Percentiles rank a stretch among this genome's conserved stretches.
phyloP scores from a whole-genome alignment of 495 filamentous ascomycete species.

The Lasiosphaeria hispida region DNA sequence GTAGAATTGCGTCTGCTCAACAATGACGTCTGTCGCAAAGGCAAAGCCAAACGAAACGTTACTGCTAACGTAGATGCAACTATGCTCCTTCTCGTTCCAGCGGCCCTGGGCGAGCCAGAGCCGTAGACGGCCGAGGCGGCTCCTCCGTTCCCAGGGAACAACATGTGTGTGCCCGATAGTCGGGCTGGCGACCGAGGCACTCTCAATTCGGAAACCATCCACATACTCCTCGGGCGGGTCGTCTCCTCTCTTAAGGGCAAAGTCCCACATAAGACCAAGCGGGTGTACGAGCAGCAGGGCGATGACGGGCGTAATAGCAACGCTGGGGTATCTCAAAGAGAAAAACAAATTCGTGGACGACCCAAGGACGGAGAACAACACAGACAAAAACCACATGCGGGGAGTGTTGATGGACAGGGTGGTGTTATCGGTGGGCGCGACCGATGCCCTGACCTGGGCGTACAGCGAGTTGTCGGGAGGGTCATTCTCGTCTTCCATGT shows the following conservation, averaged over 20 bases:
- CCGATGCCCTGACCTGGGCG: slow-evolving; percentile 73
- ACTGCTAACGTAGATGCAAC: slow-evolving; percentile 83
- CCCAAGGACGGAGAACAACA: slow-evolving; percentile 74
- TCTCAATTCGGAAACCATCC: slow-evolving; percentile 45
- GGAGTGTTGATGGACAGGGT: slow-evolving; percentile 78
- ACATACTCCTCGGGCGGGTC: slow-evolving; percentile 63
- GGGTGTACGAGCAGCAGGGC: slow-evolving; percentile 79
- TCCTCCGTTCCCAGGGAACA: slow-evolving; percentile 25
- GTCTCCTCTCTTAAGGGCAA: slow-evolving; percentile 56
- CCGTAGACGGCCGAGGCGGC: slow-evolving; percentile 46
- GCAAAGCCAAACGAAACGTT: slow-evolving; percentile 91
- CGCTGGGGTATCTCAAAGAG: slow-evolving; percentile 78
- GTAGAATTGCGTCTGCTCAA: slow-evolving; percentile 85
- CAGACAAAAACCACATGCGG: slow-evolving; percentile 79
- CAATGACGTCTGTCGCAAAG: slow-evolving; percentile 80
- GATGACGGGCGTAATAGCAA: slow-evolving; percentile 81
- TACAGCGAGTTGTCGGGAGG: slow-evolving; percentile 65
- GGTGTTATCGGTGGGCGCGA: slow-evolving; percentile 68
- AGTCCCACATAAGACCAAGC: slow-evolving; percentile 75
- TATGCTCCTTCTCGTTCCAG: slow-evolving; percentile 87
- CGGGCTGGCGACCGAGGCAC: slow-evolving; percentile 15
- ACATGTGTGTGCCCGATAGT: slow-evolving; percentile 9
- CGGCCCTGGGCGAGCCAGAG: slow-evolving; percentile 75
- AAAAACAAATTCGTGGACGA: slow-evolving; percentile 84
- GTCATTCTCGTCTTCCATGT: slow-evolving; percentile 42